These are phyloP conservation scores for Elsinoe necatrix DNA, from an alignment of 2,329 filamentous ascomycete genomes.

Conservation along the genomic window DNA sequence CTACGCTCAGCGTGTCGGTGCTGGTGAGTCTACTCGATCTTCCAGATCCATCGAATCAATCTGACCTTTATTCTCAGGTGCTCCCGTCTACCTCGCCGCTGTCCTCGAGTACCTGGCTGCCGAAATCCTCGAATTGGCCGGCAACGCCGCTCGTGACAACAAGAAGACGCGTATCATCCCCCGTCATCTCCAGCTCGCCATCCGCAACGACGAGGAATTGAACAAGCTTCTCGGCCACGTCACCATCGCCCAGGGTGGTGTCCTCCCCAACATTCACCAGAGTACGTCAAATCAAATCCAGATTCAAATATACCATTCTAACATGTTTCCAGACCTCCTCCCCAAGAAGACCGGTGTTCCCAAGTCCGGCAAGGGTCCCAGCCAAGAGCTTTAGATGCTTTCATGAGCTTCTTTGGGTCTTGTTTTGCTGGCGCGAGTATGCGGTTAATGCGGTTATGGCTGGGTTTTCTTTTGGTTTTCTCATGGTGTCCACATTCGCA, in stretches of 20 bases:
- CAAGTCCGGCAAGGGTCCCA: slow-evolving; percentile 67
- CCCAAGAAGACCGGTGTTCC: slow-evolving; percentile 81
- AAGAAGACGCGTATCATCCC: slow-evolving; percentile 99
- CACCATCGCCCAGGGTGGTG: slow-evolving; percentile 95
- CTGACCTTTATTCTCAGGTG: slow-evolving; percentile 43
- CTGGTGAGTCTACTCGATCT: slow-evolving; percentile 48
- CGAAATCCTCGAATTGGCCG: slow-evolving; percentile 97
- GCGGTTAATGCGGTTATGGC: slow-evolving; percentile 20
- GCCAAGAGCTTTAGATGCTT: slow-evolving; percentile 78
- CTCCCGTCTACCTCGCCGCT: slow-evolving; percentile 92
- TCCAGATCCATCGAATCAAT: slow-evolving; percentile 14
- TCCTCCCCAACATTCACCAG: slow-evolving; percentile 93
- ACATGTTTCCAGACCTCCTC: slow-evolving; percentile 68
- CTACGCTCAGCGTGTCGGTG: slow-evolving; percentile 99
- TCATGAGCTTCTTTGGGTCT: slow-evolving; percentile 20
- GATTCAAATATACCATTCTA: slow-evolving; percentile 28
- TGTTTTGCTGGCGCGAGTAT: slow-evolving; percentile 18
- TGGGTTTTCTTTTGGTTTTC: slow-evolving; percentile 18
- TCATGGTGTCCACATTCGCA: slow-evolving; percentile 16
- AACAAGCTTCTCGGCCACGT: slow-evolving; percentile 97
- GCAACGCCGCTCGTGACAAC: slow-evolving; percentile 98
- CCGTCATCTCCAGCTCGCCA: slow-evolving; percentile 96
- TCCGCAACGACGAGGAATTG: slow-evolving; percentile 98
- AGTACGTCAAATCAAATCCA: slow-evolving; percentile 53
- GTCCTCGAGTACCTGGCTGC: slow-evolving; percentile 98